These are phyloP conservation scores for Boletus pseudopeckii DNA, from an alignment of 768 basidiomycete genomes.

Conservation along the genomic window DNA sequence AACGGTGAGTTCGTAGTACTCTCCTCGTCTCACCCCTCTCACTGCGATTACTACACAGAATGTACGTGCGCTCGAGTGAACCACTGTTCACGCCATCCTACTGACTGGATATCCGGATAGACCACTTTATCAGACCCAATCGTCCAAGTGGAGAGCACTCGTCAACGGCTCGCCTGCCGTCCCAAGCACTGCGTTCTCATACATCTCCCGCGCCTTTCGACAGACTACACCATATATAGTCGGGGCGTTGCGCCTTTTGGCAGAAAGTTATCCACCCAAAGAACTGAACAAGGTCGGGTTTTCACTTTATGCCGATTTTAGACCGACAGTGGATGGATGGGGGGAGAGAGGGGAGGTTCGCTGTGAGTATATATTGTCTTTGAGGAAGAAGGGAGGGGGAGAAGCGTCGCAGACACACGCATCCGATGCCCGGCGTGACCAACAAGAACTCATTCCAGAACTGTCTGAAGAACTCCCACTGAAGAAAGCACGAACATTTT, in stretches of 20 bases:
- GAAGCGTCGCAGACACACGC: conserved; percentile 12
- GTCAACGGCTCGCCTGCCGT: conserved; percentile 63
- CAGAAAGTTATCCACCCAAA: conserved; percentile 51
- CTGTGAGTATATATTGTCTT: conserved; percentile 62
- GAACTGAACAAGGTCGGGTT: conserved; percentile 70
- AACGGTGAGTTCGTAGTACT: conserved; percentile 41
- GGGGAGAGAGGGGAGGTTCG: conserved; percentile 75
- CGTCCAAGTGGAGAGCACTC: conserved; percentile 79
- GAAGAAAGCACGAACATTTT: conserved; percentile 42
- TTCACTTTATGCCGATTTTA: conserved; percentile 81
- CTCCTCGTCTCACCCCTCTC: neutral
- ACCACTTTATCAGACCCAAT: conserved; percentile 72
- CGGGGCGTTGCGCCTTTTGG: conserved; percentile 72
- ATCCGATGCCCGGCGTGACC: neutral
- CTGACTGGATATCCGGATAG: conserved; percentile 36
- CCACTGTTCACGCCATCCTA: neutral
- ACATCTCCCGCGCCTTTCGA: conserved; percentile 75
- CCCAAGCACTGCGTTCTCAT: conserved; percentile 76
- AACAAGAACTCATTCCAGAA: no score
- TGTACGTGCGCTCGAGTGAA: conserved; percentile 33
- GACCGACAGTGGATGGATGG: conserved; percentile 81
- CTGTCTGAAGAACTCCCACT: no score
- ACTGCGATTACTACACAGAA: conserved; percentile 22
- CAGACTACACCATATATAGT: conserved; percentile 77
- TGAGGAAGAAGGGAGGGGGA: conserved; percentile 39